Evolutionary conservation across 2,329 filamentous ascomycete genomes (phyloP).

Genomic region (Monosporascus ibericus): DNA sequence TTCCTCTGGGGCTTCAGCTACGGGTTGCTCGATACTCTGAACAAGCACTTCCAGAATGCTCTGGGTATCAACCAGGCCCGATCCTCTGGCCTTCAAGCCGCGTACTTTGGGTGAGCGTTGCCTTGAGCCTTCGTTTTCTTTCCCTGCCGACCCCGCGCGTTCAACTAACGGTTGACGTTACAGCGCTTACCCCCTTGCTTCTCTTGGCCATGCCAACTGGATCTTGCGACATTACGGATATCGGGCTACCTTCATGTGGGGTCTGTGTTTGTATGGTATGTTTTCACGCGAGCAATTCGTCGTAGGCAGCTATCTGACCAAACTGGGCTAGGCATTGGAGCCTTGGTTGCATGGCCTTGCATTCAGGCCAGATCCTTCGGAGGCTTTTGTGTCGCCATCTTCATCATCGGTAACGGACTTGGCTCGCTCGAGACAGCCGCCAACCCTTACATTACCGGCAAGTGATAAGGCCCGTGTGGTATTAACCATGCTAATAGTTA

Average conservation of each 20-base stretch:
- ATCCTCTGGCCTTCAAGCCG: conserved; percentile 56
- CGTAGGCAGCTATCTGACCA: conserved; percentile 12
- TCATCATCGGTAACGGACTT: conserved; percentile 68
- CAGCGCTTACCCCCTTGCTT: conserved; percentile 63
- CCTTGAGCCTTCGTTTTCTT: neutral
- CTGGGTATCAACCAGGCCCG: conserved; percentile 48
- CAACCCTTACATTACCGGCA: conserved; percentile 64
- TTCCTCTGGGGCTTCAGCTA: conserved; percentile 59
- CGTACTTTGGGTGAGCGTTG: conserved; percentile 53
- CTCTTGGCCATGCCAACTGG: conserved; percentile 56
- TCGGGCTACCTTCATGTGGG: conserved; percentile 59
- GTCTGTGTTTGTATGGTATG: conserved; percentile 57
- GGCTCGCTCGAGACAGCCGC: conserved; percentile 72
- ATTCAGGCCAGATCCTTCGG: conserved; percentile 60
- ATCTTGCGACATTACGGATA: conserved; percentile 60
- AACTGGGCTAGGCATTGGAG: conserved; percentile 39
- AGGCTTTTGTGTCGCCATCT: conserved; percentile 67
- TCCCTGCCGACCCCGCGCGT: neutral
- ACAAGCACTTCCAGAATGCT: conserved; percentile 50
- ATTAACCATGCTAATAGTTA: conserved; percentile 5
- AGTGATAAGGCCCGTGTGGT: neutral
- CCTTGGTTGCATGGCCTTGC: conserved; percentile 48
- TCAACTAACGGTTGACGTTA: conserved; percentile 2
- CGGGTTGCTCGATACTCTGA: conserved; percentile 47
- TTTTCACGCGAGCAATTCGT: neutral